phyloP scores from a whole-genome alignment of 2,329 filamentous ascomycete species.

The Amesomyces nigricolor region DNA sequence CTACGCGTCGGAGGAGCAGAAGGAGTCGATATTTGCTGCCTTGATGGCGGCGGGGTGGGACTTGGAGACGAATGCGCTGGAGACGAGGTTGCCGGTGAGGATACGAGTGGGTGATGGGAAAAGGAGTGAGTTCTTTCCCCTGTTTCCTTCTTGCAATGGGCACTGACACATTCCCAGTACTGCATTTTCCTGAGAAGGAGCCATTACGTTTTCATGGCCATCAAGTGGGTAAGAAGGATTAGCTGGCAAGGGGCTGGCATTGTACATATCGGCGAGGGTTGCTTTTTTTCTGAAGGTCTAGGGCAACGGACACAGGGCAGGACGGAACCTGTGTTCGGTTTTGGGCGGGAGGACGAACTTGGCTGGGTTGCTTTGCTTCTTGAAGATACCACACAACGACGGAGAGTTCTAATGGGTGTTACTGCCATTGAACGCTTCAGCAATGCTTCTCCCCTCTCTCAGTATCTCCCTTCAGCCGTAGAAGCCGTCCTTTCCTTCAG shows the following conservation, averaged over 20 bases:
- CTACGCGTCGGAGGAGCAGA: constrained; percentile 40
- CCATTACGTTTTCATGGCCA: constrained; percentile 16
- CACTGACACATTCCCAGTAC: not conserved
- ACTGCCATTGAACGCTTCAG: no score
- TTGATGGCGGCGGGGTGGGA: constrained; percentile 58
- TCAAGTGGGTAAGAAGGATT: constrained; percentile 25
- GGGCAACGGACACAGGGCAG: not conserved
- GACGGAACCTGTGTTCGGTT: not conserved
- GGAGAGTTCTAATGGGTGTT: no score
- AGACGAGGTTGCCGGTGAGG: constrained; percentile 52
- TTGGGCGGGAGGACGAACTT: not conserved
- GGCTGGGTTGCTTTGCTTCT: not conserved
- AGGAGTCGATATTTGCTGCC: constrained; percentile 32
- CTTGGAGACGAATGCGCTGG: constrained; percentile 55
- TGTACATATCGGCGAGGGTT: not conserved
- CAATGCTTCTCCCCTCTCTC: no score
- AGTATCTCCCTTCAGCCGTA: no score
- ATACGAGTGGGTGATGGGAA: constrained; percentile 33
- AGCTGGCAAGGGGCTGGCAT: not conserved
- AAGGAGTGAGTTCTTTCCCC: constrained; percentile 24
- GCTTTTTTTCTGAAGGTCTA: not conserved
- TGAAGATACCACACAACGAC: constrained; percentile 17
- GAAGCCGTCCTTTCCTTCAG: not conserved
- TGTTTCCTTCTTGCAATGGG: not conserved
- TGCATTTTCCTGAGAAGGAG: constrained; percentile 23